Percentiles rank a stretch among this genome's conserved stretches.
Evolutionary conservation across 2,329 filamentous ascomycete genomes (phyloP).

Genomic region (Beauveria rudraprayagi): DNA sequence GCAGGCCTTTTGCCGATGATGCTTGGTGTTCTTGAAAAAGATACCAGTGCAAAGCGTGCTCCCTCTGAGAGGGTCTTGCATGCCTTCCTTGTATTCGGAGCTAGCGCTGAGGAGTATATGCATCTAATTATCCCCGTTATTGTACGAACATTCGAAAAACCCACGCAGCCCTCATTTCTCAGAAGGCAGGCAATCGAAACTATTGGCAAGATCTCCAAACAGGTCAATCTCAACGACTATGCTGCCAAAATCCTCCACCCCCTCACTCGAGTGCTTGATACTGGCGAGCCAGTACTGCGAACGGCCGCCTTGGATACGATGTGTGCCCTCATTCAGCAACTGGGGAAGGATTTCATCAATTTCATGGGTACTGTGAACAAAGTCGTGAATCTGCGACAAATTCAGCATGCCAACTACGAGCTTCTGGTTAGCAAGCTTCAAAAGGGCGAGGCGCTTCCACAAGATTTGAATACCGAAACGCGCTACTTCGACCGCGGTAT

Average conservation of each 20-base stretch:
- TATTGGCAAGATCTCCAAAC: slow-evolving; percentile 84
- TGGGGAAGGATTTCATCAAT: slow-evolving; percentile 90
- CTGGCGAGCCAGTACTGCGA: slow-evolving; percentile 64
- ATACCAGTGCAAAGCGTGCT: slow-evolving; percentile 63
- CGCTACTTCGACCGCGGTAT: slow-evolving; percentile 71
- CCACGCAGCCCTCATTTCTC: slow-evolving; percentile 69
- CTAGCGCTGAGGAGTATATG: slow-evolving; percentile 97
- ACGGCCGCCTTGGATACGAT: slow-evolving; percentile 85
- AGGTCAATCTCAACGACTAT: slow-evolving; percentile 96
- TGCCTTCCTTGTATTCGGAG: slow-evolving; percentile 90
- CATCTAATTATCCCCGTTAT: slow-evolving; percentile 95
- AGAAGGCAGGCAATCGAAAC: slow-evolving; percentile 89
- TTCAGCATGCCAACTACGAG: slow-evolving; percentile 86
- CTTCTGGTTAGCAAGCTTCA: slow-evolving; percentile 87
- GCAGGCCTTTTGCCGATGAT: slow-evolving; percentile 84
- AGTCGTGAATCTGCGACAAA: slow-evolving; percentile 66
- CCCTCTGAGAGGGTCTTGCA: slow-evolving; percentile 88
- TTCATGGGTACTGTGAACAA: slow-evolving; percentile 94
- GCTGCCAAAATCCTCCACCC: slow-evolving; percentile 95
- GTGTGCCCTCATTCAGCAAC: slow-evolving; percentile 89
- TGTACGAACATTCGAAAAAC: slow-evolving; percentile 87
- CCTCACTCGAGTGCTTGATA: slow-evolving; percentile 70
- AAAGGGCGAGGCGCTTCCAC: slow-evolving; percentile 89
- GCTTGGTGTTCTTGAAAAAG: slow-evolving; percentile 87
- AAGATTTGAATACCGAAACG: slow-evolving; percentile 83